Percentiles rank a stretch among this genome's conserved stretches.
Conservation (phyloP, 495 filamentous ascomycete genomes). For the Annulohypoxylon nitens region DNA sequence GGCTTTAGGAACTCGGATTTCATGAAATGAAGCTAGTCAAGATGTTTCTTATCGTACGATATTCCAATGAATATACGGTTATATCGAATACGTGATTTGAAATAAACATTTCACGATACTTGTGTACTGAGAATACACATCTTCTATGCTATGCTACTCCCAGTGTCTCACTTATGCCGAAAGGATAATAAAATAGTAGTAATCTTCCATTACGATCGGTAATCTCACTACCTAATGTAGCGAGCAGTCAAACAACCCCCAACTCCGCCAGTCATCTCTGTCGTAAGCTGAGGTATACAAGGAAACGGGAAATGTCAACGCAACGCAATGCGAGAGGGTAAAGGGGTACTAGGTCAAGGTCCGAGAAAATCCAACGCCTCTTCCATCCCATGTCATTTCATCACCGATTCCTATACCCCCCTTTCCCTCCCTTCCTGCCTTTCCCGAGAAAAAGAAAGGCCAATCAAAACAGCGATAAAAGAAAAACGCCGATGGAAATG, state of each 20-base stretch:
- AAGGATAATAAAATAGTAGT: slow-evolving; percentile 7
- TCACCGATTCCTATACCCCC: background rate
- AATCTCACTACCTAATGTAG: slow-evolving; percentile 7
- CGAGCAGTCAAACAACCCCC: background rate
- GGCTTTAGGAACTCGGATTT: too few relatives aligned
- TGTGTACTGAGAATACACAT: background rate
- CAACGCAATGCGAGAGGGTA: slow-evolving; percentile 1
- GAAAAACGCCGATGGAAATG: slow-evolving; percentile 40
- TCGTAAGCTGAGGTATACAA: slow-evolving; percentile 31
- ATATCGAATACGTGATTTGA: too few relatives aligned
- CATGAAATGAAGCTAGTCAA: too few relatives aligned
- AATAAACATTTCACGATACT: too few relatives aligned
- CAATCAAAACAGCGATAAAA: background rate
- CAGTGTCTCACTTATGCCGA: background rate
- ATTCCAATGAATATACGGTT: too few relatives aligned
- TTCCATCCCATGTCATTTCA: slow-evolving; percentile 6
- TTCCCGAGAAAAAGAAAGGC: slow-evolving; percentile 2
- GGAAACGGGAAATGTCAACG: slow-evolving; percentile 3
- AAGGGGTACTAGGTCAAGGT: background rate
- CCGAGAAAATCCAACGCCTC: slow-evolving; percentile 16
- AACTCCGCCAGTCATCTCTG: slow-evolving; percentile 21
- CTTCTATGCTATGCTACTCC: background rate
- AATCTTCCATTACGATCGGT: slow-evolving; percentile 18
- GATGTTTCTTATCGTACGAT: too few relatives aligned
- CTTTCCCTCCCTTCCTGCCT: background rate